Conservation (phyloP, 2,329 filamentous ascomycete species). For the Fusarium sp. region DNA sequence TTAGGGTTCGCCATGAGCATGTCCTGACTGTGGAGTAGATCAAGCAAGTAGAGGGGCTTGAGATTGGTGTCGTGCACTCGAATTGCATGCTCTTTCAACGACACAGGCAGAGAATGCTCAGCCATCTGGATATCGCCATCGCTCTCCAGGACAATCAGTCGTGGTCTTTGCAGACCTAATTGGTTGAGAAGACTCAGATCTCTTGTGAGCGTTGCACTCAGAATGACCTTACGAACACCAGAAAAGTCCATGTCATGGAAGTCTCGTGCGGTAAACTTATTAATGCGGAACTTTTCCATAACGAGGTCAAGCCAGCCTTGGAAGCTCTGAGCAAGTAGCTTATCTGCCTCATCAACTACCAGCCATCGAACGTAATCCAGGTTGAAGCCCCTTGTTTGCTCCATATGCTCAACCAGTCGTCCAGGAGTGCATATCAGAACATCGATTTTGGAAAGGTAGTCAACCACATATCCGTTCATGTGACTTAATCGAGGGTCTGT, state of each 20-base stretch:
- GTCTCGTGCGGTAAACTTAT: conserved; percentile 60
- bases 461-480: conserved; percentile 62
- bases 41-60: conserved; percentile 86
- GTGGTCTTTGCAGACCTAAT: conserved; percentile 76
- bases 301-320: conserved; percentile 86
- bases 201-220: conserved; percentile 91
- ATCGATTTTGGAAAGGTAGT: conserved; percentile 78
- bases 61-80: conserved; percentile 73
- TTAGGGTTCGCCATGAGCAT: conserved; percentile 45
- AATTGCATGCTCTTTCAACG: conserved; percentile 71
- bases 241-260: conserved; percentile 60
- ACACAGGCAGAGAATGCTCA: conserved; percentile 66
- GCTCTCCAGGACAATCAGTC: conserved; percentile 77
- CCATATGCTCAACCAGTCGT: conserved; percentile 88
- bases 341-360: conserved; percentile 92
- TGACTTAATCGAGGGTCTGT: conserved; percentile 45
- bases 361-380: conserved; percentile 85
- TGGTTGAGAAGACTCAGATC: conserved; percentile 82
- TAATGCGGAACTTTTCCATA: conserved; percentile 65
- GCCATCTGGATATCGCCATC: conserved; percentile 52
- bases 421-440: conserved; percentile 92
- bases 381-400: conserved; percentile 81
- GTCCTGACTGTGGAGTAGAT: conserved; percentile 70
- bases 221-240: conserved; percentile 78
- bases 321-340: conserved; percentile 88